Conservation (phyloP, 805 yeast genomes). For the Zygosaccharomyces gambellarensis region DNA sequence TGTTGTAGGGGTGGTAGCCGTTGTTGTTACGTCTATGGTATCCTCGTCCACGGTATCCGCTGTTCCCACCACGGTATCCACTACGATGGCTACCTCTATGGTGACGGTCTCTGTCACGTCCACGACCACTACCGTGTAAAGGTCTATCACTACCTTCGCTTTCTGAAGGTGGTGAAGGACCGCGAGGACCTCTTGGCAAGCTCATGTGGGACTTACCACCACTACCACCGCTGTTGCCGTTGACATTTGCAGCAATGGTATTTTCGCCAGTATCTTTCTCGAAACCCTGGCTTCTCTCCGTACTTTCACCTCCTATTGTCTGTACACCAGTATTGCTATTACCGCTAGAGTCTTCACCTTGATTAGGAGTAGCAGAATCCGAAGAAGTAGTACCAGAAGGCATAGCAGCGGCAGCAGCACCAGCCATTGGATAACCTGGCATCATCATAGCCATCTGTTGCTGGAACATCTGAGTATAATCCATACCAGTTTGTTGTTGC, state of each 20-base stretch:
- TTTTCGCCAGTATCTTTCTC: neutral
- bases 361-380: slow-evolving; percentile 21
- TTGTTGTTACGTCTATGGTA: slow-evolving; percentile 24
- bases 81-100: slow-evolving; percentile 15
- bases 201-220: slow-evolving; percentile 34
- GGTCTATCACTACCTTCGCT: slow-evolving; percentile 9
- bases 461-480: slow-evolving; percentile 33
- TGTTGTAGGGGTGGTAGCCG: slow-evolving; percentile 35
- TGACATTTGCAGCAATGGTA: neutral
- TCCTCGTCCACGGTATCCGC: slow-evolving; percentile 26
- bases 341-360: slow-evolving; percentile 15
- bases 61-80: slow-evolving; percentile 16
- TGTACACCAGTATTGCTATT: slow-evolving; percentile 26
- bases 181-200: slow-evolving; percentile 52
- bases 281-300: slow-evolving; percentile 8
- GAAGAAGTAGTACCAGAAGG: slow-evolving; percentile 18
- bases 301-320: slow-evolving; percentile 28
- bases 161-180: slow-evolving; percentile 20
- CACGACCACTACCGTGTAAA: slow-evolving; percentile 30
- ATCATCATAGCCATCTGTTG: slow-evolving; percentile 36
- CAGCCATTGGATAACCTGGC: slow-evolving; percentile 25
- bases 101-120: slow-evolving; percentile 21
- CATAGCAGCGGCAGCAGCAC: slow-evolving; percentile 14
- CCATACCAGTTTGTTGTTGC: slow-evolving; percentile 36
- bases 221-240: slow-evolving; percentile 19